Evolutionary conservation across 768 basidiomycete species (phyloP).

Genomic region (Ramaria sp.): DNA sequence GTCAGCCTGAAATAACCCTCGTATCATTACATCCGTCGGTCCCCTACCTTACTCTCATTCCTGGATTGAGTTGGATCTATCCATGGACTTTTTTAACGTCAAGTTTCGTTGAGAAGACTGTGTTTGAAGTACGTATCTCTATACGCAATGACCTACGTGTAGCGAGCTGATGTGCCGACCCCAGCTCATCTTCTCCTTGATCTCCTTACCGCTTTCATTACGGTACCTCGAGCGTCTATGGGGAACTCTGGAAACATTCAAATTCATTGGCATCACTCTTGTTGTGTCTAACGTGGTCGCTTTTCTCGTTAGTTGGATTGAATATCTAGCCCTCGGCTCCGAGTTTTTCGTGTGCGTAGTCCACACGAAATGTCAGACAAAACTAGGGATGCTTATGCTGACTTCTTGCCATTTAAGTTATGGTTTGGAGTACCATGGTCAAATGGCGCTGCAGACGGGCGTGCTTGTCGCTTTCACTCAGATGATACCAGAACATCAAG

Average conservation of each 20-base stretch:
- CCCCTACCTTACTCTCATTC: conserved; percentile 74
- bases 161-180: conserved; percentile 2
- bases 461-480: conserved; percentile 96
- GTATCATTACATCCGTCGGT: conserved; percentile 18
- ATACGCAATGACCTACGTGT: background rate
- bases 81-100: conserved; percentile 95
- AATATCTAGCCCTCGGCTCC: conserved; percentile 59
- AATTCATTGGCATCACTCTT: conserved; percentile 75
- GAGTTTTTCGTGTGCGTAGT: conserved; percentile 65
- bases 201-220: conserved; percentile 72
- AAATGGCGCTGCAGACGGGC: conserved; percentile 82
- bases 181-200: conserved; percentile 67
- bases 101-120: conserved; percentile 71
- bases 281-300: conserved; percentile 82
- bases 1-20: conserved; percentile 23
- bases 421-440: conserved; percentile 84
- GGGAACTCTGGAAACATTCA: conserved; percentile 77
- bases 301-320: conserved; percentile 81
- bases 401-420: conserved; percentile 40
- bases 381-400: background rate
- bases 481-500: conserved; percentile 94
- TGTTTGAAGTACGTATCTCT: conserved; percentile 62
- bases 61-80: conserved; percentile 69
- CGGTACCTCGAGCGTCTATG: conserved; percentile 92
- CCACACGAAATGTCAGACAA: background rate